Conservation (phyloP, 164 flowering plant genomes). For the Euptelea pleiosperma region DNA sequence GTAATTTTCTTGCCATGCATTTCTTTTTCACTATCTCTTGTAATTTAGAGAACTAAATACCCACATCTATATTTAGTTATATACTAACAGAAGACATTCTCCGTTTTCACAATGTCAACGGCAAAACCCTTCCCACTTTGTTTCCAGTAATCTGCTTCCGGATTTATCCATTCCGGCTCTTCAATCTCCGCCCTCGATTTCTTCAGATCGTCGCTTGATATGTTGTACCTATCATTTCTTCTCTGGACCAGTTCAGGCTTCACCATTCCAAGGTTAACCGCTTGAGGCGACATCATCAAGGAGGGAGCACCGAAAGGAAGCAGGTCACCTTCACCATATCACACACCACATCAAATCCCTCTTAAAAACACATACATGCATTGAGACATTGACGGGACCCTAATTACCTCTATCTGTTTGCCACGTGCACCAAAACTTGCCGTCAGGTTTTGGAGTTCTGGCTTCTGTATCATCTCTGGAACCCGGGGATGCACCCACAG, state of each 20-base stretch:
- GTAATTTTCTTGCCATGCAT: no score
- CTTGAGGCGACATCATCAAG: slow-evolving; percentile 78
- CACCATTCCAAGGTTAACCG: slow-evolving; percentile 44
- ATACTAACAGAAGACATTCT: no score
- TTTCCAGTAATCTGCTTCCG: slow-evolving; percentile 71
- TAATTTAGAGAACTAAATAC: no score
- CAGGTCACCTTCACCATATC: slow-evolving; percentile 56
- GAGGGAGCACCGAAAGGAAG: slow-evolving; percentile 79
- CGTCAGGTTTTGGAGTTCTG: slow-evolving; percentile 51
- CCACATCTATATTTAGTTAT: no score
- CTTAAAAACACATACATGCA: no score
- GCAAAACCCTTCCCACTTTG: slow-evolving; percentile 57
- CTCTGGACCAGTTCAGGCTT: slow-evolving; percentile 43
- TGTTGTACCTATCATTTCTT: slow-evolving; percentile 56
- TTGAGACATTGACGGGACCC: no score
- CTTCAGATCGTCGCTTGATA: slow-evolving; percentile 34
- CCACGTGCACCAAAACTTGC: slow-evolving; percentile 94
- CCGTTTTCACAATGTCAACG: slow-evolving; percentile 42
- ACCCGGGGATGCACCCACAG: slow-evolving; percentile 58
- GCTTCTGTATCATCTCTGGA: slow-evolving; percentile 43
- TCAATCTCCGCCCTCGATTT: slow-evolving; percentile 36
- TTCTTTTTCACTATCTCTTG: no score
- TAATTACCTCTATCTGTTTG: slow-evolving; percentile 63
- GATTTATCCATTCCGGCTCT: slow-evolving; percentile 48
- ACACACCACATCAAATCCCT: not conserved